Evolutionary conservation across 441 rosid species (phyloP), one percentile per base, ranked within the genome.

Genomic region (Lepidium campestre): DNA sequence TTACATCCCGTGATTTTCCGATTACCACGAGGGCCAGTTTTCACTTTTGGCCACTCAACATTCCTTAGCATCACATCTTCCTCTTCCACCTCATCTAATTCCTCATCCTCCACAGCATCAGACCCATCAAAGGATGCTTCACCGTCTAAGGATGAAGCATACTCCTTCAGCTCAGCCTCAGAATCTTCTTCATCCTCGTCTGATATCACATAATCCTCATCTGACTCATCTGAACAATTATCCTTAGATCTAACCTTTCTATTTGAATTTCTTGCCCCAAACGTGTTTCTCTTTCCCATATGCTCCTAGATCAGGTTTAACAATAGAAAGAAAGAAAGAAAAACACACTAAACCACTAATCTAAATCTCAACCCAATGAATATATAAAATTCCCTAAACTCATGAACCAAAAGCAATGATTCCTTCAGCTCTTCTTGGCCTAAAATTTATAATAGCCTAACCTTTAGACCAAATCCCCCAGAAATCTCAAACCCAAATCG

Each of bases 201-300:
- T 0, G 96, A 93, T 76, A 85, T 75, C 44, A 90, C 95, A 71
- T 87, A 95, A 81, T 95, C 99, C 80, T 92, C 99, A 80, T 95
- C 99, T 0, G 99, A 95, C 65, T 82, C 90, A 67, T 87, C 97
- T 3, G 99, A 95, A 73, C 58, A 86, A 35, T 71, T 77, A 64
- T 79, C 86, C 47, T 81, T 77, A 45, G 84, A 80, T 80, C 85
- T 74, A 39, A 50, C 75, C 78, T 72, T 81, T 54, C 32, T 82
- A 76, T 67, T 88, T 23, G 76, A 82, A 62, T 79, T 83, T 53
- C 85, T 77, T 71, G 69, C 82, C 70, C 73, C 65, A 69, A 58
- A 82, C 79, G 78, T 81, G 79, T 86, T 90, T 71, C 82, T 93
- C 82, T 79, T 89, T 54, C 88, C 99, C 99, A 94, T 94, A 83